Conservation (phyloP, 169 alveolate genomes). For the Eimeria zaria region DNA sequence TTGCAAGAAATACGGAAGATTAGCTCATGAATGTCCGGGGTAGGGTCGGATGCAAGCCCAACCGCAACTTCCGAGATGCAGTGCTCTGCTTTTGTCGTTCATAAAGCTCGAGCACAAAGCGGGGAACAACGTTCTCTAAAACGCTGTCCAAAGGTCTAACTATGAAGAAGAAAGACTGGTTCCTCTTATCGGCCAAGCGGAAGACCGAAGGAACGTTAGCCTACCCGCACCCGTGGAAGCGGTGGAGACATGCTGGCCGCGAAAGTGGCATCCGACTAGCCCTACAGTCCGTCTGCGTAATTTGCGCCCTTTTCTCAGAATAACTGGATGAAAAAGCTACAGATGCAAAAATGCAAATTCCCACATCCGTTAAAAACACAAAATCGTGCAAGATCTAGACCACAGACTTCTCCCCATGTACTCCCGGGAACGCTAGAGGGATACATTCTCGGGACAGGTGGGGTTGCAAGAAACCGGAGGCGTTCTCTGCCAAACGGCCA, state of each 20-base stretch:
- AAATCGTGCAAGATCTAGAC: not conserved
- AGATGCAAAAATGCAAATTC: not conserved
- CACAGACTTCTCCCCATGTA: not conserved
- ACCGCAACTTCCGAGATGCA: not conserved
- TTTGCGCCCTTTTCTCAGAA: not conserved
- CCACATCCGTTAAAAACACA: not conserved
- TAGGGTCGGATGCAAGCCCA: not conserved
- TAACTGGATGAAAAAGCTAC: not conserved
- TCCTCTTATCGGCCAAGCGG: not conserved
- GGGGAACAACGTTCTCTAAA: not conserved
- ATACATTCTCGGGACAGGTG: not conserved
- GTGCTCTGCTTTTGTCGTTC: not conserved
- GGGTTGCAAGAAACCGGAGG: not conserved
- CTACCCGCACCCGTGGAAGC: conserved; percentile 27
- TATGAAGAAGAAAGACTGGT: not conserved
- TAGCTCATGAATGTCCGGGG: not conserved
- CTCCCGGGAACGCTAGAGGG: not conserved
- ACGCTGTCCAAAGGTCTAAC: not conserved
- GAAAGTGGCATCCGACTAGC: conserved; percentile 16
- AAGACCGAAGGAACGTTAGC: not conserved
- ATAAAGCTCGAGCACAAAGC: not conserved
- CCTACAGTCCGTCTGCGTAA: not conserved
- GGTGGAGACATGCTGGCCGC: conserved; percentile 45
- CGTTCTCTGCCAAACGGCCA: not conserved
- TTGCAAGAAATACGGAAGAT: not conserved